phyloP scores from a whole-genome alignment of 176 grass and related monocot species.

The Eragrostis nindensis region DNA sequence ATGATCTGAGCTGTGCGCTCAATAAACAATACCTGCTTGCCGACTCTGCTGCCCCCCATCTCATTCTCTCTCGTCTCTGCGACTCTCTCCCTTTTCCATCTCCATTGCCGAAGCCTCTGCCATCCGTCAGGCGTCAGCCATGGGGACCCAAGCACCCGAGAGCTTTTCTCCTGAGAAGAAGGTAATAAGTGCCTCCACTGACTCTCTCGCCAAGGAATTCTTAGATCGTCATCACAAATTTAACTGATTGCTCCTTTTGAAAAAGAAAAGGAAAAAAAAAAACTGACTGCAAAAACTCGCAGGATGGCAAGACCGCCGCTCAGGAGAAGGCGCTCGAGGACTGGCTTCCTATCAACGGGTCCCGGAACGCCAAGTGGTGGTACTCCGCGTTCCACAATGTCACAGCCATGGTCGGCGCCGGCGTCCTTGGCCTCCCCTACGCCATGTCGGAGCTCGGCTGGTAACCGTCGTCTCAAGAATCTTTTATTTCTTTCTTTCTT shows the following conservation, averaged over 20 bases:
- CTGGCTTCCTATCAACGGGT: conserved; percentile 72
- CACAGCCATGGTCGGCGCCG: conserved; percentile 94
- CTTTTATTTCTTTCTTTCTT: no score
- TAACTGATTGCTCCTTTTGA: not conserved
- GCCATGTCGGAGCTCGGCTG: conserved; percentile 93
- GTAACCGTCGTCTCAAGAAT: conserved; percentile 17
- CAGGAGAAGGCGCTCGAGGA: conserved; percentile 58
- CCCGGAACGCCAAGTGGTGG: conserved; percentile 94
- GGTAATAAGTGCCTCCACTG: not conserved
- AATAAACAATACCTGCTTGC: no score
- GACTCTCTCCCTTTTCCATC: no score
- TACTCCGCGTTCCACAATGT: conserved; percentile 98
- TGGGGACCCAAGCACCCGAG: conserved; percentile 40
- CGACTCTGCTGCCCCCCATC: no score
- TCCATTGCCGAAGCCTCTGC: not conserved
- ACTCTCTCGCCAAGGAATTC: not conserved
- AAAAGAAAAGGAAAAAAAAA: not conserved
- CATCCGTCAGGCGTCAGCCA: not conserved
- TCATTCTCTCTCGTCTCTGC: no score
- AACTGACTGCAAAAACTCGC: not conserved
- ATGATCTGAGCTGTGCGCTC: no score
- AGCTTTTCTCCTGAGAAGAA: conserved; percentile 8
- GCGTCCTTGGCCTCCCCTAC: conserved; percentile 81
- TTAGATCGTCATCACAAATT: no score
- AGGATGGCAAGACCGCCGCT: conserved; percentile 12